Percentiles rank a stretch among this genome's conserved stretches.
These are phyloP conservation scores for Aspergillus phoenicis DNA, from an alignment of 2,329 filamentous ascomycete genomes.

Conservation along the genomic window DNA sequence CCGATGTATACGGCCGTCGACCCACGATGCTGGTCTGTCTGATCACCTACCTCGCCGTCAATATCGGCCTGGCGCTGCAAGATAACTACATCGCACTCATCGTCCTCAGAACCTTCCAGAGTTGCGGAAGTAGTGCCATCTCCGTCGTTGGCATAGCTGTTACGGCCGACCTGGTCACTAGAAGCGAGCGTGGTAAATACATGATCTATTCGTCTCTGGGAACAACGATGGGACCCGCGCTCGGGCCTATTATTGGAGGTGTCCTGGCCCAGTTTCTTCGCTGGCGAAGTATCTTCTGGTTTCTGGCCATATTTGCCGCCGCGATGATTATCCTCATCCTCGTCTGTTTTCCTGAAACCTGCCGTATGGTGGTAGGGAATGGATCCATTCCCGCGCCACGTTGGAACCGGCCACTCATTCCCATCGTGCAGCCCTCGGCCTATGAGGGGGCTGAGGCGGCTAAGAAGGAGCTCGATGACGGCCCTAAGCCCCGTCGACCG, in stretches of 20 bases:
- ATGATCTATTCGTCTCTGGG: slow-evolving; percentile 66
- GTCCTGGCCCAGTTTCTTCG: slow-evolving; percentile 65
- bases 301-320: slow-evolving; percentile 57
- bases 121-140: slow-evolving; percentile 65
- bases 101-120: slow-evolving; percentile 42
- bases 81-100: slow-evolving; percentile 38
- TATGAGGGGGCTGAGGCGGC: slow-evolving; percentile 28
- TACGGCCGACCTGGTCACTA: slow-evolving; percentile 70
- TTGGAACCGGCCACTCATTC: slow-evolving; percentile 39
- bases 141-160: slow-evolving; percentile 67
- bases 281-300: slow-evolving; percentile 71
- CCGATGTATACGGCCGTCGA: slow-evolving; percentile 62
- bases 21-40: slow-evolving; percentile 64
- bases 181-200: slow-evolving; percentile 70
- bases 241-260: slow-evolving; percentile 66
- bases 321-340: slow-evolving; percentile 57
- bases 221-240: slow-evolving; percentile 52
- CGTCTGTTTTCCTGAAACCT: slow-evolving; percentile 56
- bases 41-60: slow-evolving; percentile 42
- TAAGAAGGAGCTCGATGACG: background rate
- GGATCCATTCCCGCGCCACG: slow-evolving; percentile 24
- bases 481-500: slow-evolving; percentile 16
- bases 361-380: slow-evolving; percentile 7
- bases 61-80: slow-evolving; percentile 43
- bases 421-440: slow-evolving; percentile 6